Base-by-base conservation (phyloP, 75 land plant species). In the Cryptomeria japonica region DNA sequence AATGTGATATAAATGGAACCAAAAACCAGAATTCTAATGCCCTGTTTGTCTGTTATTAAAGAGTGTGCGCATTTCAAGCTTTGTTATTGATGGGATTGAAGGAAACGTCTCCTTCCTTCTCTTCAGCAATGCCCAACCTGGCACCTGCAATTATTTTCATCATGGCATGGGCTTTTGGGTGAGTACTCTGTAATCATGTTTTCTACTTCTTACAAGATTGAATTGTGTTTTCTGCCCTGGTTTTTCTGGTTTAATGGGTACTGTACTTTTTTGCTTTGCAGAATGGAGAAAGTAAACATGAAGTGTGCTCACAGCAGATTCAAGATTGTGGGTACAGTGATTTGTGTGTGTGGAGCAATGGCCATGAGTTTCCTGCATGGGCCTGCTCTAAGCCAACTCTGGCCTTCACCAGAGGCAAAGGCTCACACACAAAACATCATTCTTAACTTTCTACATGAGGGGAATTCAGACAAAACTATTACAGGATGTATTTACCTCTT, bases 101-200 rank as follows among this genome's bases (percentile, higher is more conserved):
- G 75, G 86, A 87, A n/a, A 93, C 95, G 11, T 93, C 95, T 36
- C 94, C 95, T 38, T 89, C 94, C 79, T 90, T 94, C 44, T 92
- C 95, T 58, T 91, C 95, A 44, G 94, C 94, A 39, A 94, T 94
- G 95, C 94, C 95, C 5, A 94, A 94, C 88, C 90, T 94, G 85
- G 93, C 92, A 46, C 95, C 95, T 44, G 95, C 91, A 31, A 84
- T 94, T 51, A 94, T 94, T 80, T 94, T 94, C 87, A 11, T 92
- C 72, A 90, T 94, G 80, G 94, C 95, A 41, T 89, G 94, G 85
- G 64, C 58, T 90, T 86, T 89, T 39, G 87, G 95, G 95, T 94
- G 51, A 82, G 84, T 82, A 3, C 41, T 46, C 51, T 19, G 25
- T 22, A 15, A 0, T 79, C 38, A 79, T 38, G 16, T 39, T 12